A percentile compares a stretch with the other conserved stretches of the same genome.
phyloP scores from a whole-genome alignment of 1,284 basidiomycete genomes.

The Megacollybia platyphylla region DNA sequence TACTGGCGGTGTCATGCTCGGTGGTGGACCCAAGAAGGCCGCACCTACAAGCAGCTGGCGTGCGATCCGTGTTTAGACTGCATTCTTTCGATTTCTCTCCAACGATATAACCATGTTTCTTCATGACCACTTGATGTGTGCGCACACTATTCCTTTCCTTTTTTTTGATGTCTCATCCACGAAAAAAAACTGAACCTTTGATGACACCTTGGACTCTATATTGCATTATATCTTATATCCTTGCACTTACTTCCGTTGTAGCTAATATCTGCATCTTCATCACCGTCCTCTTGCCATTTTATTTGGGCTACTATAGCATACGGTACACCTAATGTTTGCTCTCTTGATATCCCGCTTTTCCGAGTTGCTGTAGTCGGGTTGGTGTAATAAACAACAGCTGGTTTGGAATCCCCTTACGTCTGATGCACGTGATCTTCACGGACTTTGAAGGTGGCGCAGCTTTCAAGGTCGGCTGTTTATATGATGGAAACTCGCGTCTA shows the following conservation, averaged over 20 bases:
- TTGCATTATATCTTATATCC: constrained; percentile 3
- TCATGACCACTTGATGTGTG: constrained; percentile 7
- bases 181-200: not conserved
- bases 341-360: too few species aligned
- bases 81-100: constrained; percentile 6
- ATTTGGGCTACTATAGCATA: too few species aligned
- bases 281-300: too few species aligned
- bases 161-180: not conserved
- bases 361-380: too few species aligned
- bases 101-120: not conserved
- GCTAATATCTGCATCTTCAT: too few species aligned
- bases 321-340: too few species aligned
- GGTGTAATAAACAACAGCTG: too few species aligned
- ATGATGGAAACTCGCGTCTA: too few species aligned
- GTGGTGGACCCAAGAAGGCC: constrained; percentile 25
- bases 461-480: too few species aligned
- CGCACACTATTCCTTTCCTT: not conserved
- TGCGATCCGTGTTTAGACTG: constrained; percentile 19
- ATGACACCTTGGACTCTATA: not conserved
- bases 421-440: too few species aligned
- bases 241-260: constrained; percentile 4
- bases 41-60: constrained; percentile 31
- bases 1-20: constrained; percentile 77
- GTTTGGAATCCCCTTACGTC: too few species aligned
- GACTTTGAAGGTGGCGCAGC: too few species aligned